Percentiles rank a stretch among this genome's conserved stretches.
phyloP scores from a whole-genome alignment of 768 basidiomycete species.

The Plicaturopsis crispa region DNA sequence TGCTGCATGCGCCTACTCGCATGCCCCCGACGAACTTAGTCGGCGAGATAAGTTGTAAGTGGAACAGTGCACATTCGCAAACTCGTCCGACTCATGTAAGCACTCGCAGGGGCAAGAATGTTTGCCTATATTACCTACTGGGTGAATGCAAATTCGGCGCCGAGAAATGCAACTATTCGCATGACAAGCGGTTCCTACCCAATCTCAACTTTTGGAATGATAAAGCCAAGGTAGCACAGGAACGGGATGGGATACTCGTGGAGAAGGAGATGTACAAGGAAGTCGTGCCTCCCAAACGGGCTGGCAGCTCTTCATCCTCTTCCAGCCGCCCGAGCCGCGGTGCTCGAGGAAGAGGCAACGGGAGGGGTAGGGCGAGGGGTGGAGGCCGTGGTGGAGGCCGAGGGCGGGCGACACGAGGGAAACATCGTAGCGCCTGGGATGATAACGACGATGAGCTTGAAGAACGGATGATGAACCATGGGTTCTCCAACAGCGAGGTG shows the following conservation, averaged over 20 bases:
- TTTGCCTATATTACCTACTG: conserved; percentile 28
- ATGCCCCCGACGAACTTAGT: conserved; percentile 12
- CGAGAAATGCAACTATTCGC: conserved; percentile 28
- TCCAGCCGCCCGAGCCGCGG: too few species aligned
- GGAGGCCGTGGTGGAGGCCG: too few species aligned
- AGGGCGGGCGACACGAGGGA: too few species aligned
- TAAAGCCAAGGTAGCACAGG: too few species aligned
- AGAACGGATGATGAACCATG: conserved; percentile 16
- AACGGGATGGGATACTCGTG: too few species aligned
- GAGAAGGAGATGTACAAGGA: too few species aligned
- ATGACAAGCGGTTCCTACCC: conserved; percentile 32
- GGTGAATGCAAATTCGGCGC: conserved; percentile 25
- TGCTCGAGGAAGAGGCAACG: too few species aligned
- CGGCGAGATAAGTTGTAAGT: conserved; percentile 12
- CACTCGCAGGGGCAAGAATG: conserved; percentile 33
- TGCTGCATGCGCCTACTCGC: conserved; percentile 10
- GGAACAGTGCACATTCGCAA: too few species aligned
- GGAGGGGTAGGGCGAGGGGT: too few species aligned
- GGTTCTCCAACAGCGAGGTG: conserved; percentile 26
- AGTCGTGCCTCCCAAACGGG: too few species aligned
- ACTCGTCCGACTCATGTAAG: too few species aligned
- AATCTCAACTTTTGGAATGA: conserved; percentile 45
- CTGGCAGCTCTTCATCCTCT: too few species aligned
- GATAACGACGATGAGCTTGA: conserved; percentile 8
- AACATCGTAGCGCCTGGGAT: conserved; percentile 4